Base-by-base conservation (phyloP, 2,329 filamentous ascomycete genomes). In the Ceratocystiopsis sp. region DNA sequence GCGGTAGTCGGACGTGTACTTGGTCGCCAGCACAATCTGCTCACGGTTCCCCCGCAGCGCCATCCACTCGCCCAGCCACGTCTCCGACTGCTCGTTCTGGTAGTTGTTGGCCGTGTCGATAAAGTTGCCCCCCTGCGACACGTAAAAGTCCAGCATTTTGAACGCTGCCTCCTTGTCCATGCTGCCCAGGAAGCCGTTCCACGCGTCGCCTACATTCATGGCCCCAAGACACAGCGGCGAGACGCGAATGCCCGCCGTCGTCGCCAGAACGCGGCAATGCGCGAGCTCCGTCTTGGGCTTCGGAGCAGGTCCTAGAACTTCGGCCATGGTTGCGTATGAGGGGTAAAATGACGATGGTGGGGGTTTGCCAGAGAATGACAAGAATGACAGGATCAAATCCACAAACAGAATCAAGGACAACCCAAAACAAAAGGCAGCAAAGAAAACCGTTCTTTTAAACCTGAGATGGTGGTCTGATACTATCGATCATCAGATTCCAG, bases 81-180 rank as follows among this genome's bases (percentile, higher is more conserved):
- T 51, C 49, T 78, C 73, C 0, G 71, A 75, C 51, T 78, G 58
- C 42, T 70, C 72, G 46, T 67, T 51, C 51, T 77, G 69, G 56
- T 78, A 78, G 49, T 63, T 64, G 58, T 69, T 73, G 50, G 70
- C 58, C 0, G 74, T 80, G 55, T 82, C 78, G 54, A 81, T 77
- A 55, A 81, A 79, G 59, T 81, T 81, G 14, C 78, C 77, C 4
- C 76, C 76, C 0, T 66, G 49, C 13, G 45, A 46, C 36, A 44
- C 48, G 37, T 45, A 55, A 17, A 49, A 47, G 38, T 56, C 53
- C 12, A 56, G 51, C 13, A 55, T 47, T 42, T 44, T 35, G 43
- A 55, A 56, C 12, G 52, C 46, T 35, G 42, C 25, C 19, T 49
- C 48, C 45, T 56, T 55, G 47, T 45, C 46, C 49, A 53, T 52